Percentiles rank a stretch among this genome's conserved stretches.
These are phyloP conservation scores for Ceratorhiza oryzae-sativae DNA, from an alignment of 1,284 basidiomycete species.

Conservation along the genomic window DNA sequence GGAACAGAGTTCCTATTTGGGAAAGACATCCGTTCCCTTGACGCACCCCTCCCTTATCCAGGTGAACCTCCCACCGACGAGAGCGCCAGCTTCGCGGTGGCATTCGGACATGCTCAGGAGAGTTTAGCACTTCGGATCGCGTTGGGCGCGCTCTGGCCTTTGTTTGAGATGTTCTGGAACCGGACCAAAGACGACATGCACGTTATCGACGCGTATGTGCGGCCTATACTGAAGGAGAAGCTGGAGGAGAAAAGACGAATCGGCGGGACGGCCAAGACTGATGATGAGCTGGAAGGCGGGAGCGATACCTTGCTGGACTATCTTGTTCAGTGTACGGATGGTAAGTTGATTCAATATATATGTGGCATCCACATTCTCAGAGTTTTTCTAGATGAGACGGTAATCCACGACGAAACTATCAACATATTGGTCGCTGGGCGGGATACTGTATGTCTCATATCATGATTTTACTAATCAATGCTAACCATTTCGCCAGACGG, in stretches of 20 bases:
- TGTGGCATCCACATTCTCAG: not conserved
- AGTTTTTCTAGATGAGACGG: slow-evolving; percentile 37
- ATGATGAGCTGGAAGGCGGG: slow-evolving; percentile 48
- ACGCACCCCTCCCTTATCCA: slow-evolving; percentile 53
- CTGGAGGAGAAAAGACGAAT: slow-evolving; percentile 57
- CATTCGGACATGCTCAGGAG: slow-evolving; percentile 68
- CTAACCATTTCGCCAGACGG: not conserved
- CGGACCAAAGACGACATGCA: slow-evolving; percentile 60
- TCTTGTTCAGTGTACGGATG: slow-evolving; percentile 54
- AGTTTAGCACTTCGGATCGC: slow-evolving; percentile 61
- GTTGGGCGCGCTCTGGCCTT: slow-evolving; percentile 67
- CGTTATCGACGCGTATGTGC: slow-evolving; percentile 64
- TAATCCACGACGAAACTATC: slow-evolving; percentile 72
- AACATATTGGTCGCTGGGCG: slow-evolving; percentile 74
- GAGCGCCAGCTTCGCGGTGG: slow-evolving; percentile 67
- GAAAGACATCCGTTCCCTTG: slow-evolving; percentile 29
- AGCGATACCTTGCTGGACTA: slow-evolving; percentile 72
- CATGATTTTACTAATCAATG: slow-evolving; percentile 18
- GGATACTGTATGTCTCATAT: slow-evolving; percentile 65
- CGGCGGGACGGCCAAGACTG: slow-evolving; percentile 49
- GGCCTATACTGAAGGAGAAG: slow-evolving; percentile 65
- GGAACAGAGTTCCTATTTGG: slow-evolving; percentile 43
- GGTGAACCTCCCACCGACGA: slow-evolving; percentile 52
- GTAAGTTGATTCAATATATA: not conserved
- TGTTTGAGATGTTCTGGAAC: slow-evolving; percentile 69